phyloP scores from a whole-genome alignment of 345 rosid species.

The Lepidium didymum region DNA sequence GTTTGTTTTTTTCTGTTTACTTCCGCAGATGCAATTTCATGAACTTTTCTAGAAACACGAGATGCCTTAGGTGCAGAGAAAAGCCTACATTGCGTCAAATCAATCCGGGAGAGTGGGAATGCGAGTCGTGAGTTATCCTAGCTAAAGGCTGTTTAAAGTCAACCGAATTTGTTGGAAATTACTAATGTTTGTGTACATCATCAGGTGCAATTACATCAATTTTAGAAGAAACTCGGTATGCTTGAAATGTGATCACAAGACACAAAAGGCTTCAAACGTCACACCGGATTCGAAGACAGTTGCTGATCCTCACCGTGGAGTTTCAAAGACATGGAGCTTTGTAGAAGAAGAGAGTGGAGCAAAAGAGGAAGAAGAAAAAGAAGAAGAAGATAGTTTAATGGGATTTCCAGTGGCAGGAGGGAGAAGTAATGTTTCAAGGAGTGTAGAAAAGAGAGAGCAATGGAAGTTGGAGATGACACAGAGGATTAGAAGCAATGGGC shows the following conservation, averaged over 20 bases:
- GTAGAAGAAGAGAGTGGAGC: conserved; percentile 34
- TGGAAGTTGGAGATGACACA: conserved; percentile 53
- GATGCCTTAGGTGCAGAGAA: conserved; percentile 67
- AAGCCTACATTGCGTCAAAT: conserved; percentile 69
- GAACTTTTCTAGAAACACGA: conserved; percentile 80
- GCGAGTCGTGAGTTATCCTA: conserved; percentile 66
- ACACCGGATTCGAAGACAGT: not conserved
- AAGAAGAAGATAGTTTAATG: conserved; percentile 27
- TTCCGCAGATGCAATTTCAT: conserved; percentile 68
- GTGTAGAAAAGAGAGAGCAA: conserved; percentile 33
- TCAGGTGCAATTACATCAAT: conserved; percentile 74
- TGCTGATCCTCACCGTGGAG: conserved; percentile 9
- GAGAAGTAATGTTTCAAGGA: conserved; percentile 40
- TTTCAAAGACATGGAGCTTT: conserved; percentile 42
- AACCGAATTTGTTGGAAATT: not conserved
- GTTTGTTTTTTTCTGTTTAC: not conserved
- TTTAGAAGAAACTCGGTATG: conserved; percentile 72
- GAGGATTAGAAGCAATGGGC: conserved; percentile 13
- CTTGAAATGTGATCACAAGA: conserved; percentile 79
- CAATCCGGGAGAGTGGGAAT: conserved; percentile 96
- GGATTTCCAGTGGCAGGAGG: conserved; percentile 63
- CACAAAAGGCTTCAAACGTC: conserved; percentile 45
- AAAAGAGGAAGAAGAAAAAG: not conserved
- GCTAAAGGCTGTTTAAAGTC: not conserved
- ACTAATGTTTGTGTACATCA: not conserved